Conservation (phyloP, 768 basidiomycete species). For the Tremella fuciformis region DNA sequence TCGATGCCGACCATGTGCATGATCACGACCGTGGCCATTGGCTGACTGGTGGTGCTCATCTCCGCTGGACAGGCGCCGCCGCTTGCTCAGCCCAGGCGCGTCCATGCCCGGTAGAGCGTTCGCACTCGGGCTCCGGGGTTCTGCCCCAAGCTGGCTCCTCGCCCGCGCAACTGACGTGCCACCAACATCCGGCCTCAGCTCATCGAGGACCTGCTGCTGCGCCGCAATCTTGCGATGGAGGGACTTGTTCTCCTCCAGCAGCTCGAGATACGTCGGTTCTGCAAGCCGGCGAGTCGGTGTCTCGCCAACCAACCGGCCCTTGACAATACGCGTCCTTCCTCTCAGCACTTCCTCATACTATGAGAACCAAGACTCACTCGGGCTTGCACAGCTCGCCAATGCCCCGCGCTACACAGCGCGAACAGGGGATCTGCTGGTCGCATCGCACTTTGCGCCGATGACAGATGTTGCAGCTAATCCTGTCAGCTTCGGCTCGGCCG, state of each 20-base stretch:
- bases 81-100: no score
- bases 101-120: no score
- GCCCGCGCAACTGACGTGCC: no score
- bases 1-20: no score
- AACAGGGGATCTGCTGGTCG: constrained; percentile 20
- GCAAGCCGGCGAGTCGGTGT: constrained; percentile 1
- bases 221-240: constrained; percentile 19
- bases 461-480: not conserved
- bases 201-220: constrained; percentile 18
- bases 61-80: no score
- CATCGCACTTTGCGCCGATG: constrained; percentile 12
- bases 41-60: no score
- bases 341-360: no score
- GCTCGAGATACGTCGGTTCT: constrained; percentile 14
- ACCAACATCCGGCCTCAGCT: no score
- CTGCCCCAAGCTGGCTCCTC: no score
- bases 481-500: no score
- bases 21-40: no score
- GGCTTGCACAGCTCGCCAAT: constrained; percentile 22
- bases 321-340: constrained; percentile 14
- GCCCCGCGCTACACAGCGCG: constrained; percentile 17
- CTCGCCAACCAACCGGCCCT: constrained; percentile 17
- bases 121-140: no score
- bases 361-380: not conserved
- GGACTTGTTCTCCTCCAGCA: constrained; percentile 21